phyloP scores from a whole-genome alignment of 1,139 yeast species.

The Candida buenavistaensis region DNA sequence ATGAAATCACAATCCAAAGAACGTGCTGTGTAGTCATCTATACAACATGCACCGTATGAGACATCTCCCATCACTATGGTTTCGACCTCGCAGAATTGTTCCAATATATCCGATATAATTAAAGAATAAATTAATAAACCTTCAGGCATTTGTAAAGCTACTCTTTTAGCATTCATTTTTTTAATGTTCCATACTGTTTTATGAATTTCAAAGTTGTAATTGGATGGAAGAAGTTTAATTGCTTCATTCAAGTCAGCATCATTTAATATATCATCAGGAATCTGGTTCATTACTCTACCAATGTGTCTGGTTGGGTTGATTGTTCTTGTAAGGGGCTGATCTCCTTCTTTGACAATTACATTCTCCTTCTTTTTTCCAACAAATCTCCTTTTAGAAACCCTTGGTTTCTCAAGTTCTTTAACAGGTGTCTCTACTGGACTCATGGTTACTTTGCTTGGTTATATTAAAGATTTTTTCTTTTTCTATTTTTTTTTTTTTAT shows the following conservation, averaged over 20 bases:
- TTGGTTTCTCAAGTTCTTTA: slow-evolving; percentile 8
- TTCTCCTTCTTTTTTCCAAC: slow-evolving; percentile 29
- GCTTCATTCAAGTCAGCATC: slow-evolving; percentile 83
- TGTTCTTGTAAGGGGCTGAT: slow-evolving; percentile 20
- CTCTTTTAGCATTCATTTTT: slow-evolving; percentile 67
- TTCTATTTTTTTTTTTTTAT: slow-evolving; percentile 1
- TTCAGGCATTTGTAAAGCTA: slow-evolving; percentile 97
- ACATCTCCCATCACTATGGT: slow-evolving; percentile 98
- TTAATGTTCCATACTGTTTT: slow-evolving; percentile 92
- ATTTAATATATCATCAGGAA: slow-evolving; percentile 83
- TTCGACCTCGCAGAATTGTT: slow-evolving; percentile 86
- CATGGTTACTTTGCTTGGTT: slow-evolving; percentile 3
- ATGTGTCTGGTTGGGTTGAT: slow-evolving; percentile 25
- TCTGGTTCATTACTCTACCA: slow-evolving; percentile 74
- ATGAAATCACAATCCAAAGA: slow-evolving; percentile 92
- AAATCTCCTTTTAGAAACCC: slow-evolving; percentile 30
- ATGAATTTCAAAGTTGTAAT: slow-evolving; percentile 93
- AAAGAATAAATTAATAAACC: slow-evolving; percentile 87
- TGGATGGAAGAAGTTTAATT: slow-evolving; percentile 75
- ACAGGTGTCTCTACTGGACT: slow-evolving; percentile 11
- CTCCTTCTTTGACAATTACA: slow-evolving; percentile 4
- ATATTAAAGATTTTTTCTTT: background rate
- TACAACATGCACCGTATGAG: slow-evolving; percentile 97
- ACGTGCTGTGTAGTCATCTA: slow-evolving; percentile 93
- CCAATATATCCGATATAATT: slow-evolving; percentile 83